These are phyloP conservation scores for Smithsoniella earleae DNA, from an alignment of 163 green algal species.

Conservation along the genomic window DNA sequence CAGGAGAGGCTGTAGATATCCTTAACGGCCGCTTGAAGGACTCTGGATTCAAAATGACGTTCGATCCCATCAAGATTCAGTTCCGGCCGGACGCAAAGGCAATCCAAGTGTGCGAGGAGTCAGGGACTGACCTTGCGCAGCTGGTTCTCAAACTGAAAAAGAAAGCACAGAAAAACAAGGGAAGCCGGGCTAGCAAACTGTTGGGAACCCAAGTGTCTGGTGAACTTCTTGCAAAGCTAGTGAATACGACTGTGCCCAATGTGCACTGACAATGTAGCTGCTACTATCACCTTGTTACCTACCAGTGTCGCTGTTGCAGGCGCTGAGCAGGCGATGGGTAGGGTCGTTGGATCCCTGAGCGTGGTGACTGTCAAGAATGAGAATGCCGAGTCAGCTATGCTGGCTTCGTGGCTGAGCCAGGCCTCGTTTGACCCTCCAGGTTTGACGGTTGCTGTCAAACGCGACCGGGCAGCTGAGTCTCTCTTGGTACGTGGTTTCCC, in stretches of 20 bases:
- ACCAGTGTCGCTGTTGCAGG: slow-evolving; percentile 20
- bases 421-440: slow-evolving; percentile 86
- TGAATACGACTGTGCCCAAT: too few species aligned
- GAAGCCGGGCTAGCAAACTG: not conserved
- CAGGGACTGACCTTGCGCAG: slow-evolving; percentile 77
- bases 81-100: slow-evolving; percentile 73
- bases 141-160: slow-evolving; percentile 54
- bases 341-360: slow-evolving; percentile 80
- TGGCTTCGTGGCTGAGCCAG: slow-evolving; percentile 68
- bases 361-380: slow-evolving; percentile 75
- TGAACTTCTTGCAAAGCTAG: too few species aligned
- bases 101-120: slow-evolving; percentile 76
- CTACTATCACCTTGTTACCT: too few species aligned
- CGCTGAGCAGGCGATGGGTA: slow-evolving; percentile 65
- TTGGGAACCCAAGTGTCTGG: not conserved
- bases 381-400: slow-evolving; percentile 65
- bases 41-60: slow-evolving; percentile 74
- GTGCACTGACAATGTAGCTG: too few species aligned
- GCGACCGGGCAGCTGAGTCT: slow-evolving; percentile 80
- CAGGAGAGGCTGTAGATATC: slow-evolving; percentile 79
- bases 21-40: slow-evolving; percentile 67
- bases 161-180: slow-evolving; percentile 38
- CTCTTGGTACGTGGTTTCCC: slow-evolving; percentile 34
- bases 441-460: slow-evolving; percentile 80
- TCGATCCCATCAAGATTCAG: slow-evolving; percentile 81